Base-by-base conservation (phyloP, 2,329 filamentous ascomycete genomes). In the Cercospora canescens region DNA sequence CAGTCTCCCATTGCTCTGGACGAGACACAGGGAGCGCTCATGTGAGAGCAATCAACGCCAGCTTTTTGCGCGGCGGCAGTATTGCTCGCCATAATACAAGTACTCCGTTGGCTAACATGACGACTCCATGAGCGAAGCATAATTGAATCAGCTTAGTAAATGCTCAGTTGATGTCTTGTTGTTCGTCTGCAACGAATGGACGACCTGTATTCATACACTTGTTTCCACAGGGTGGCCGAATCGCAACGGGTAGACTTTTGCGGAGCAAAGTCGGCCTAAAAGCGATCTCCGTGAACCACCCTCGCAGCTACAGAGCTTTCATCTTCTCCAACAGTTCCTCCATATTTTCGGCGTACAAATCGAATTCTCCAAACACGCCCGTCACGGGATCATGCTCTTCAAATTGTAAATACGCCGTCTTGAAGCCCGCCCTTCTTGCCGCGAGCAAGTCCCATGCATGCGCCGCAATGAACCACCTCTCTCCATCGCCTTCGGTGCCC, bases 401-500 rank as follows among this genome's bases (percentile, higher is more conserved):
- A 54, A 71, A 72, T n/a, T 37, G 62, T 62, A 76, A 54, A 67
- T 67, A 76, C 28, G 74, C 73, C 52, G 74, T 76, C 66, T 72
- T 72, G 63, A 76, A 76, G 1, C 74, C 74, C 34, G 69, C 74
- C 65, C 75, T 76, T 63, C 72, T 68, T 63, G 70, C 74, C 34
- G 71, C 72, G 26, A 73, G 68, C 61, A 75, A 63, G 67, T 73
- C 73, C 71, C 73, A 75, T 14, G 69, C 69, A 69, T 76, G 74
- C 21, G 73, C 74, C 2, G 74, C 73, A 32, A 75, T 69, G 65
- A 76, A 75, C 74, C 72, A 75, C 54, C 74, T 67, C 45, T 73
- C 69, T 7, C 71, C 71, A 63, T 71, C 72, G 2, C 64, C 69
- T 35, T 71, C 67, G 28, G n/a, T 35, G 2, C 69, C 71, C 60